phyloP scores from a whole-genome alignment of 2,329 filamentous ascomycete species.

The Botrytis galanthina region DNA sequence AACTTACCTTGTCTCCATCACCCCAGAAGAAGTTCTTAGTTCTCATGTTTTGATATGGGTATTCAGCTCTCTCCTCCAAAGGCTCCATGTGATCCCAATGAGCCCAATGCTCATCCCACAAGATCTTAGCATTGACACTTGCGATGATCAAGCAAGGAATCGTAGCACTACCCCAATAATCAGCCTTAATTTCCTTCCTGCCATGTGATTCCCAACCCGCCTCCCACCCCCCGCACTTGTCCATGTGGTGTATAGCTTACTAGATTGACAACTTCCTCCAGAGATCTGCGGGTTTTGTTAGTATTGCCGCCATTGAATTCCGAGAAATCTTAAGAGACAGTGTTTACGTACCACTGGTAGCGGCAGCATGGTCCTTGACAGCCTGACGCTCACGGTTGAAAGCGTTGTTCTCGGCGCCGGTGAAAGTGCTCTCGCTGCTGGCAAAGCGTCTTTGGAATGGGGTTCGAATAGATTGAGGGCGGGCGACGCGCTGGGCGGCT shows the following conservation, averaged over 20 bases:
- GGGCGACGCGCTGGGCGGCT: conserved; percentile 59
- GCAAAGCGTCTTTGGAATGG: conserved; percentile 69
- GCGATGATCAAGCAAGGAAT: conserved; percentile 71
- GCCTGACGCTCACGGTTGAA: conserved; percentile 91
- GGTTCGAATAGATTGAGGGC: conserved; percentile 52
- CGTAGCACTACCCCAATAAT: conserved; percentile 58
- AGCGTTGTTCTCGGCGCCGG: conserved; percentile 72
- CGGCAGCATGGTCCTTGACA: conserved; percentile 85
- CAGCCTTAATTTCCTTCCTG: conserved; percentile 1
- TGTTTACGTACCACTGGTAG: conserved; percentile 70
- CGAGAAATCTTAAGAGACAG: neutral
- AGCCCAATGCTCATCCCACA: conserved; percentile 97
- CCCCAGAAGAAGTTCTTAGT: conserved; percentile 95
- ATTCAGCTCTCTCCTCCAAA: conserved; percentile 87
- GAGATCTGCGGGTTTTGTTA: conserved; percentile 59
- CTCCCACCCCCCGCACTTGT: neutral
- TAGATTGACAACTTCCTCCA: conserved; percentile 97
- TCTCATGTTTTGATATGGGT: conserved; percentile 97
- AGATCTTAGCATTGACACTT: conserved; percentile 77
- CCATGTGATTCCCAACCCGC: neutral
- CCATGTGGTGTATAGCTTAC: conserved; percentile 55
- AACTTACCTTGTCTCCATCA: conserved; percentile 84
- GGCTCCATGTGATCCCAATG: conserved; percentile 85
- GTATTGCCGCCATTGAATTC: conserved; percentile 23
- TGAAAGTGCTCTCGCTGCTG: conserved; percentile 57